These are phyloP conservation scores for Scalesia atractyloides DNA, from an alignment of 129 eudicot genomes.

Conservation along the genomic window DNA sequence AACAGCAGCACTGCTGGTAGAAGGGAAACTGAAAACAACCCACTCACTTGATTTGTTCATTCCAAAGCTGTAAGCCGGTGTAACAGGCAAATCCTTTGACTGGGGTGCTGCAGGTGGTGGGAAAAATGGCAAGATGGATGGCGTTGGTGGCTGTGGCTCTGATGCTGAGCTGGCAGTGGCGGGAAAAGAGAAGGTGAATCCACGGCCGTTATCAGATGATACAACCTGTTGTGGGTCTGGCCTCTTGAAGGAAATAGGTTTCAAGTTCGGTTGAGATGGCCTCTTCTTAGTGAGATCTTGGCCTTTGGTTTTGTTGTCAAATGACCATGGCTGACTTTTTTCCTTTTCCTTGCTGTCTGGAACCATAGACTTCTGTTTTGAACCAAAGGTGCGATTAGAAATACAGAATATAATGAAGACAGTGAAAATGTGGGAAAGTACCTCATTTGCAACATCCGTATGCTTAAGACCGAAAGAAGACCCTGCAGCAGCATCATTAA, in stretches of 20 bases:
- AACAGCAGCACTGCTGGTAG: constrained; percentile 46
- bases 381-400: neutral
- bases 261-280: constrained; percentile 46
- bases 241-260: constrained; percentile 58
- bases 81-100: constrained; percentile 32
- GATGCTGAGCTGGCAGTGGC: constrained; percentile 48
- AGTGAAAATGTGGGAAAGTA: constrained; percentile 34
- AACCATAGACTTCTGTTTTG: constrained; percentile 33
- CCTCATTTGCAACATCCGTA: constrained; percentile 48
- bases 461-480: constrained; percentile 40
- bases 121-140: constrained; percentile 68
- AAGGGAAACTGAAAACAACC: constrained; percentile 66
- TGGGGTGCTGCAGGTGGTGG: constrained; percentile 33
- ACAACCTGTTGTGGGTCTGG: constrained; percentile 42
- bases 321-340: constrained; percentile 35
- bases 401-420: neutral
- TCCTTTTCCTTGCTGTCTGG: constrained; percentile 27
- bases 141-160: constrained; percentile 92
- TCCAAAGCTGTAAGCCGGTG: constrained; percentile 68
- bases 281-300: constrained; percentile 40
- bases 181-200: constrained; percentile 75
- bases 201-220: constrained; percentile 49
- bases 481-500: constrained; percentile 31
- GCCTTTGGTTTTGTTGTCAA: constrained; percentile 39
- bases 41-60: constrained; percentile 43